Evolutionary conservation across 495 filamentous ascomycete genomes (phyloP).

Genomic region (Evansstolkia leycettana): DNA sequence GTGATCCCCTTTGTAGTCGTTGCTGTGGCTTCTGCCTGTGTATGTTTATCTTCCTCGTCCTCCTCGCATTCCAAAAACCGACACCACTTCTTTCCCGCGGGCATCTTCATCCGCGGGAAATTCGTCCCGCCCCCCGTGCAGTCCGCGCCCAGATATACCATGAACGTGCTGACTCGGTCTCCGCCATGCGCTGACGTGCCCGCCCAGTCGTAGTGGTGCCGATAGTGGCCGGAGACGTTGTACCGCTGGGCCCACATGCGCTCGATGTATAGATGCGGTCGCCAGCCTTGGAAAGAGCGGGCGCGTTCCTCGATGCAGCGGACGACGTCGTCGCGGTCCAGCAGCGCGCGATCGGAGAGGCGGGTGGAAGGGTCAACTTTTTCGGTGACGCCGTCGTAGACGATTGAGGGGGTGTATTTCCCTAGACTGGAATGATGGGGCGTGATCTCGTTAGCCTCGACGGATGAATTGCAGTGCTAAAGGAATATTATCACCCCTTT

Average conservation of each 20-base stretch:
- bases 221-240: slow-evolving; percentile 43
- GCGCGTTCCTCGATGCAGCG: slow-evolving; percentile 60
- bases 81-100: slow-evolving; percentile 39
- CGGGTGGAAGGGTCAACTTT: slow-evolving; percentile 35
- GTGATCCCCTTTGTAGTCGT: slow-evolving; percentile 38
- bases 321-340: slow-evolving; percentile 45
- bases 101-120: slow-evolving; percentile 39
- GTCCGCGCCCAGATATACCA: slow-evolving; percentile 48
- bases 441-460: too few species aligned
- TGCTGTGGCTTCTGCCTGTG: neutral
- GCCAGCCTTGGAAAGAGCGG: slow-evolving; percentile 58
- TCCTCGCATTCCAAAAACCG: slow-evolving; percentile 46
- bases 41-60: slow-evolving; percentile 27
- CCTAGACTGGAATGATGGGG: slow-evolving; percentile 22
- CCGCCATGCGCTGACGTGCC: slow-evolving; percentile 27
- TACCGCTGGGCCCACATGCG: slow-evolving; percentile 50
- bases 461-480: too few species aligned
- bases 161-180: slow-evolving; percentile 43
- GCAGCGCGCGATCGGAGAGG: slow-evolving; percentile 44
- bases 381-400: slow-evolving; percentile 35
- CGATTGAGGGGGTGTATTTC: slow-evolving; percentile 41
- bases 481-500: too few species aligned
- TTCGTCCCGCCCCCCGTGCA: slow-evolving; percentile 52
- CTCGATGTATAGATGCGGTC: slow-evolving; percentile 45
- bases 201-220: slow-evolving; percentile 48